Base-by-base conservation (phyloP, 2,329 filamentous ascomycete genomes). In the Diaporthe sp. region DNA sequence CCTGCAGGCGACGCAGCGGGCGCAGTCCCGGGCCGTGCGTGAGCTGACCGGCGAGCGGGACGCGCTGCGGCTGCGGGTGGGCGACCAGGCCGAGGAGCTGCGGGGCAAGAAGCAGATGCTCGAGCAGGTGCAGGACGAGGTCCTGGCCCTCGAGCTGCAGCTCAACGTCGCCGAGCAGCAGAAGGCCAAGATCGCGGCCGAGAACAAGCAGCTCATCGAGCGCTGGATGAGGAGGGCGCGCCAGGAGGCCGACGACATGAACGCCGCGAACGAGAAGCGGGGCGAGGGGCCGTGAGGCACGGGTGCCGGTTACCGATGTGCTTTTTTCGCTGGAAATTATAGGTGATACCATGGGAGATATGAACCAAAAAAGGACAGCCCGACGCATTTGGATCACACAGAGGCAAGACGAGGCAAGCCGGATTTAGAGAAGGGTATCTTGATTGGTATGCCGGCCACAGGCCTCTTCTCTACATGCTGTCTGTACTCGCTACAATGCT, bases 201-300 rank as follows among this genome's bases (percentile, higher is more conserved):
- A 98, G 82, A 98, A 98, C 81, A 92, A 94, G 81, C 94, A 98
- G 78, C 87, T 99, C 72, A 92, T 98, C 71, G 93, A 95, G 82
- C 89, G 97, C 72, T 98, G 96, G 95, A 96, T 98, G 93, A 92
- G 91, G 81, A 89, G 93, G 77, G 97, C 97, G 90, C 93, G 92
- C 5, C 90, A 92, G 81, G 96, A 98, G 85, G 96, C 94, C 15
- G 94, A 97, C 73, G 92, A 91, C 77, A 96, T 98, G 93, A 98
- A 98, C 80, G 83, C 87, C 68, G 87, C 89, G 75, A 91, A 90
- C 80, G 89, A 91, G 77, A 76, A 69, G 78, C 77, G 74, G 78
- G 76, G 77, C 77, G 58, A 58, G 7, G 42, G 45, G 42, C 42
- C 22, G n/a, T 30, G 60, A 42, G 52, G n/a, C 19, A 35, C 10